A percentile compares a stretch with the other conserved stretches of the same genome.
phyloP scores from a whole-genome alignment of 2,329 filamentous ascomycete genomes.

The Nannizzia gypsea region DNA sequence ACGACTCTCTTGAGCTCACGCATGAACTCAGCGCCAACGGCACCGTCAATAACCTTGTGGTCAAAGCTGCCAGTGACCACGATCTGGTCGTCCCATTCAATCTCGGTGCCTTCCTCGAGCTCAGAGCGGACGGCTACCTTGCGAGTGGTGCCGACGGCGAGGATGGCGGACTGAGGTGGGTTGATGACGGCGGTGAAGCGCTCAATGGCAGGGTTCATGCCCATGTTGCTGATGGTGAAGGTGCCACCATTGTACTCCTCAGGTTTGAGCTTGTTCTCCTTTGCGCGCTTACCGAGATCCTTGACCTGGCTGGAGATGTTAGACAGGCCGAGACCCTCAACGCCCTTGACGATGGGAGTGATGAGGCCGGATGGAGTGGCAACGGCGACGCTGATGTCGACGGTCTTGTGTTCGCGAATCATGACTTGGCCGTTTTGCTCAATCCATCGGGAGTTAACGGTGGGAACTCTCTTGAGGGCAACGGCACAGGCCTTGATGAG shows the following conservation, averaged over 20 bases:
- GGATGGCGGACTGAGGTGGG: conserved; percentile 89
- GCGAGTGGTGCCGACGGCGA: conserved; percentile 86
- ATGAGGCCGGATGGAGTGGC: conserved; percentile 88
- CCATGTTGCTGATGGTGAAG: conserved; percentile 99
- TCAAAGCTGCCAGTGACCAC: conserved; percentile 91
- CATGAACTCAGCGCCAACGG: conserved; percentile 93
- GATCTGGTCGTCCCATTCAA: conserved; percentile 97
- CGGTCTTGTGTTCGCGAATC: conserved; percentile 85
- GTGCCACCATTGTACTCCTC: conserved; percentile 98
- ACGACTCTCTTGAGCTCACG: conserved; percentile 93
- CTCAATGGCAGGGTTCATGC: conserved; percentile 95
- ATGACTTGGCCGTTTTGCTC: conserved; percentile 61
- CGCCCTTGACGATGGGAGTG: conserved; percentile 90
- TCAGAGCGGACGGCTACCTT: conserved; percentile 87
- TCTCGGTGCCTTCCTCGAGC: conserved; percentile 65
- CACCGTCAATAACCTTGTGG: conserved; percentile 97
- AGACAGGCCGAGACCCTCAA: conserved; percentile 74
- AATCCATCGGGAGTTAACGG: conserved; percentile 89
- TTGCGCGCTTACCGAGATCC: conserved; percentile 90
- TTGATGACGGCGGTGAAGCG: conserved; percentile 98
- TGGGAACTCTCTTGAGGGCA: conserved; percentile 84
- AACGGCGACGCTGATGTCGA: conserved; percentile 92
- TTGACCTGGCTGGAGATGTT: conserved; percentile 83
- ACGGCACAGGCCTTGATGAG: conserved; percentile 89
- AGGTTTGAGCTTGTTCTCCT: conserved; percentile 96